Evolutionary conservation across 2,329 filamentous ascomycete species (phyloP).

Genomic region (Geosmithia putterillii): DNA sequence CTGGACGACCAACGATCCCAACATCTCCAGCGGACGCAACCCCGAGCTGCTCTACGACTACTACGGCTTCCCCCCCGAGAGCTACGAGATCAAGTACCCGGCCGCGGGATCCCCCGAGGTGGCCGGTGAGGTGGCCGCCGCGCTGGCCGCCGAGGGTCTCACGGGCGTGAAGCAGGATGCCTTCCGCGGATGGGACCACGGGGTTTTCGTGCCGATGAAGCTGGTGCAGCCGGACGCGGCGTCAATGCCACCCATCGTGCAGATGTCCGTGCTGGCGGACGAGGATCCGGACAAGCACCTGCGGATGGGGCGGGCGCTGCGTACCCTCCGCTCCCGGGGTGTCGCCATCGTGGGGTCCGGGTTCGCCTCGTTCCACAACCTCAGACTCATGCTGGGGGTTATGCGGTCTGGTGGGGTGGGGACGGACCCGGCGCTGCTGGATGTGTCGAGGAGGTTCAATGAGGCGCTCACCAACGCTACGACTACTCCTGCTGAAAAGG

Average conservation of each 20-base stretch:
- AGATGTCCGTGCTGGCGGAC: slow-evolving; percentile 39
- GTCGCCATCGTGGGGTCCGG: slow-evolving; percentile 49
- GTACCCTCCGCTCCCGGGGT: slow-evolving; percentile 33
- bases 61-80: slow-evolving; percentile 42
- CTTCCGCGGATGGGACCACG: slow-evolving; percentile 43
- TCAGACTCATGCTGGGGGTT: slow-evolving; percentile 28
- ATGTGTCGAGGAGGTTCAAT: slow-evolving; percentile 29
- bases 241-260: slow-evolving; percentile 34
- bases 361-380: slow-evolving; percentile 46
- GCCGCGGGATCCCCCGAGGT: slow-evolving; percentile 42
- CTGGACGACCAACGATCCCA: slow-evolving; percentile 36
- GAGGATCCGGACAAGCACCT: slow-evolving; percentile 37
- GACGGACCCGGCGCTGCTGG: slow-evolving; percentile 10
- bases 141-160: slow-evolving; percentile 33
- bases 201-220: slow-evolving; percentile 45
- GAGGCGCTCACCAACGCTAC: slow-evolving; percentile 22
- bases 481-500: slow-evolving; percentile 3
- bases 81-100: slow-evolving; percentile 42
- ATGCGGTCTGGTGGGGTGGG: slow-evolving; percentile 16
- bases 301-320: slow-evolving; percentile 39
- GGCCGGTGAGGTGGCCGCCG: slow-evolving; percentile 32
- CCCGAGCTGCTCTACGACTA: slow-evolving; percentile 46
- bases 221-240: slow-evolving; percentile 39
- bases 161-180: slow-evolving; percentile 21
- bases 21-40: slow-evolving; percentile 33